Percentiles rank a stretch among this genome's conserved stretches.
Evolutionary conservation across 441 rosid species (phyloP).

Genomic region (Raphanus hybrid): DNA sequence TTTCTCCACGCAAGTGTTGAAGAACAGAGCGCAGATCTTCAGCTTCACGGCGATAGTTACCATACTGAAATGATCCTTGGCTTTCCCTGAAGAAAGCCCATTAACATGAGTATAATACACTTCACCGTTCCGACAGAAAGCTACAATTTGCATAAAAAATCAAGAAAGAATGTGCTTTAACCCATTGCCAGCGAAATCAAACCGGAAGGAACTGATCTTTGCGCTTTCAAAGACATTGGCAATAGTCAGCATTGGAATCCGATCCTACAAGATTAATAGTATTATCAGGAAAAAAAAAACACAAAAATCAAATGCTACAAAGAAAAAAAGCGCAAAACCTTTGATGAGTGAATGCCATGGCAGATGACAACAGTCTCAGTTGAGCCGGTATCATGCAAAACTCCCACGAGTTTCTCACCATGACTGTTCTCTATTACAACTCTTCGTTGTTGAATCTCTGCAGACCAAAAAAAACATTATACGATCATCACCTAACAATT

Average conservation of each 20-base stretch:
- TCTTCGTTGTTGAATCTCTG: slow-evolving; percentile 43
- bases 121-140: background rate
- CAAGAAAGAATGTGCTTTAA: slow-evolving; percentile 29
- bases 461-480: background rate
- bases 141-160: no score
- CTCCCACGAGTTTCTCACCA: slow-evolving; percentile 82
- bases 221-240: slow-evolving; percentile 56
- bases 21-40: slow-evolving; percentile 74
- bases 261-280: slow-evolving; percentile 49
- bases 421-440: slow-evolving; percentile 59
- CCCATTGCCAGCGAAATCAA: slow-evolving; percentile 94
- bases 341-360: slow-evolving; percentile 76
- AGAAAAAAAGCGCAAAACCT: background rate
- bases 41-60: slow-evolving; percentile 78
- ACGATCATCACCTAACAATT: slow-evolving; percentile 2
- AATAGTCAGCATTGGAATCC: slow-evolving; percentile 73
- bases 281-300: background rate
- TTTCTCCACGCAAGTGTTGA: slow-evolving; percentile 51
- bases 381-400: slow-evolving; percentile 78
- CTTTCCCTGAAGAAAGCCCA: slow-evolving; percentile 65
- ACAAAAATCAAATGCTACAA: background rate
- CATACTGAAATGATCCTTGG: slow-evolving; percentile 84
- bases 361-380: slow-evolving; percentile 73
- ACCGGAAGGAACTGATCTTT: slow-evolving; percentile 71
- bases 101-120: background rate